Evolutionary conservation across 345 rosid genomes (phyloP).

Genomic region (Nasturtium officinale): DNA sequence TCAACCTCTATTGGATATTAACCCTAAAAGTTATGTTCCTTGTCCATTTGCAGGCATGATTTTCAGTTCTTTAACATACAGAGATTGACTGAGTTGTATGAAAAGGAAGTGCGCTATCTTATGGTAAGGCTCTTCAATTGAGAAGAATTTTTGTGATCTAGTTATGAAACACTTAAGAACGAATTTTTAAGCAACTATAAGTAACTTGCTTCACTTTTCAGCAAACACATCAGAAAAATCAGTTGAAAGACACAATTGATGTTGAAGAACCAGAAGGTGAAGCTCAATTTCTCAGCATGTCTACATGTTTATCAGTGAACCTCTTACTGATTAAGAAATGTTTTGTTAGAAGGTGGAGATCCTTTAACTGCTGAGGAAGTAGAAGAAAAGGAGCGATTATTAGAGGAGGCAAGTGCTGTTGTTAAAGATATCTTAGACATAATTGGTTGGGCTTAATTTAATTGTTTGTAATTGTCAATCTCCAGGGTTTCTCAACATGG

Average conservation of each 20-base stretch:
- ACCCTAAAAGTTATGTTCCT: neutral
- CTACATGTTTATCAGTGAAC: neutral
- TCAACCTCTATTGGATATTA: neutral
- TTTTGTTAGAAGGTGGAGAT: slow-evolving; percentile 69
- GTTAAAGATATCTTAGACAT: slow-evolving; percentile 1
- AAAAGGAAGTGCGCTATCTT: slow-evolving; percentile 97
- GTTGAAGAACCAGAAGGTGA: slow-evolving; percentile 98
- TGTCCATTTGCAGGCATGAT: slow-evolving; percentile 69
- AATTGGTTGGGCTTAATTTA: slow-evolving; percentile 14
- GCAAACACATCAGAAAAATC: slow-evolving; percentile 99
- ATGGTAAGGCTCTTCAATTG: slow-evolving; percentile 60
- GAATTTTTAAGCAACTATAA: neutral
- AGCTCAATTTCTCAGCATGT: slow-evolving; percentile 28
- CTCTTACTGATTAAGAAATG: slow-evolving; percentile 35
- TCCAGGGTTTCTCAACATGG: slow-evolving; percentile 98
- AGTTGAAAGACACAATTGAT: slow-evolving; percentile 88
- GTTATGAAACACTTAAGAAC: neutral
- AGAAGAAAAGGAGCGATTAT: slow-evolving; percentile 85
- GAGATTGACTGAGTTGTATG: slow-evolving; percentile 92
- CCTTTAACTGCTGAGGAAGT: slow-evolving; percentile 96
- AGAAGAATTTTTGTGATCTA: neutral
- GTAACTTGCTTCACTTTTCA: slow-evolving; percentile 40
- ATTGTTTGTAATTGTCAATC: slow-evolving; percentile 19
- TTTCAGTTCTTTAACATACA: slow-evolving; percentile 97
- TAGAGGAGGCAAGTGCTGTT: slow-evolving; percentile 74